Base-by-base conservation (phyloP, 2,329 filamentous ascomycete species). In the Botrytis elliptica region DNA sequence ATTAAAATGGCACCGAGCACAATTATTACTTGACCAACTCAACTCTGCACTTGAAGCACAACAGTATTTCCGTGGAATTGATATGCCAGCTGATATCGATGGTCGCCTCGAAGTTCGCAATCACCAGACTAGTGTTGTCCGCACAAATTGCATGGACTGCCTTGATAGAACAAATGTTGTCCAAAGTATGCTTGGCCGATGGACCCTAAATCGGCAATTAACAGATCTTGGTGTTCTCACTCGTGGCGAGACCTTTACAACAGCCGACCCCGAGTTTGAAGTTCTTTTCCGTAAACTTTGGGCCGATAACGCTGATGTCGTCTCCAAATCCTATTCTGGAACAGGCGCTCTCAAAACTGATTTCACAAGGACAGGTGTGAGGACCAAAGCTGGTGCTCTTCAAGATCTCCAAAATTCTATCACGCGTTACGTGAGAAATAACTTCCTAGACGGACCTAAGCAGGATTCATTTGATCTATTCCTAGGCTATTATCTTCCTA, bases 111-210 rank as follows among this genome's bases (percentile, higher is more conserved):
- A 98, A 79, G 89, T 94, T 49, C 91, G 94, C 76, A 91, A 89
- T 75, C 87, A 89, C 76, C 96, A 99, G 85, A 93, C 90, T 1
- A 94, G 93, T 75, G 95, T 98, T 25, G 95, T 99, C 76, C 91
- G 96, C 71, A 98, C 96, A 57, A 99, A 99, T 83, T 99, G 96
- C 85, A 99, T 99, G 96, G 96, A 99, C 83, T 99, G 97, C 78
- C 88, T 99, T 22, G 96, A 99, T 83, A 92, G 96, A 71, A 99
- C 96, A 71, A 99, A 99, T 79, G 95, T 99, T 10, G 94, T 99
- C 5, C 96, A 99, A 84, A 97, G 94, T 82, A 97, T 98, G 92
- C 89, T 99, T 74, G 96, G 93, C 16, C 92, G 95, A 70, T 95
- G 91, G 88, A 93, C 93, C 22, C 86, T 99, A 59, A 95, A 95